A percentile compares a stretch with the other conserved stretches of the same genome.
phyloP scores from a whole-genome alignment of 2,329 filamentous ascomycete species.

The Aspergillus calidoustus region DNA sequence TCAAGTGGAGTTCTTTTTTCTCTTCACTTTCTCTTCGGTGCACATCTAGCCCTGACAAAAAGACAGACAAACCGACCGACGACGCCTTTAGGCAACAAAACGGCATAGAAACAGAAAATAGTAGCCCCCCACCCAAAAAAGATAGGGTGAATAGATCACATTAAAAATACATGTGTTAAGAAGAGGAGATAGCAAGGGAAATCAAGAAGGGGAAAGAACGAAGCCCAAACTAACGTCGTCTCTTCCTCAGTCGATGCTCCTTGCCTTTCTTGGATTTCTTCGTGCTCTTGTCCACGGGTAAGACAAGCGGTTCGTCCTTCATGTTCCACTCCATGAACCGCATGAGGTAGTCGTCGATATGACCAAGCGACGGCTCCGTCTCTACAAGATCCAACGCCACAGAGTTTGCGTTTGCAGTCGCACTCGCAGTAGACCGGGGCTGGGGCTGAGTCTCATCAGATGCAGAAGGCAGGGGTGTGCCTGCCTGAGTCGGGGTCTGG shows the following conservation, averaged over 20 bases:
- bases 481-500: conserved; percentile 33
- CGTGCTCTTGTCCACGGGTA: conserved; percentile 54
- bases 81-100: not conserved
- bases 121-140: not conserved
- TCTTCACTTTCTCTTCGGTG: not conserved
- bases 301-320: conserved; percentile 53
- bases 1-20: not conserved
- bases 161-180: not conserved
- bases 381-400: conserved; percentile 32
- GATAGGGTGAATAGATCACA: not conserved
- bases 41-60: not conserved
- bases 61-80: not conserved
- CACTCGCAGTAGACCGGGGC: conserved; percentile 21
- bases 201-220: not conserved
- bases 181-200: not conserved
- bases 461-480: conserved; percentile 33
- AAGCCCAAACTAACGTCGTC: conserved; percentile 34
- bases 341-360: conserved; percentile 78
- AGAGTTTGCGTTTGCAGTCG: conserved; percentile 21
- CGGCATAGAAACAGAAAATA: not conserved
- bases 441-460: conserved; percentile 1
- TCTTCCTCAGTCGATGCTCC: conserved; percentile 49
- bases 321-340: conserved; percentile 66
- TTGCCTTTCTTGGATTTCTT: conserved; percentile 54
- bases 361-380: conserved; percentile 56